Evolutionary conservation across 345 rosid genomes (phyloP).

Genomic region (Corchorus olitorius): DNA sequence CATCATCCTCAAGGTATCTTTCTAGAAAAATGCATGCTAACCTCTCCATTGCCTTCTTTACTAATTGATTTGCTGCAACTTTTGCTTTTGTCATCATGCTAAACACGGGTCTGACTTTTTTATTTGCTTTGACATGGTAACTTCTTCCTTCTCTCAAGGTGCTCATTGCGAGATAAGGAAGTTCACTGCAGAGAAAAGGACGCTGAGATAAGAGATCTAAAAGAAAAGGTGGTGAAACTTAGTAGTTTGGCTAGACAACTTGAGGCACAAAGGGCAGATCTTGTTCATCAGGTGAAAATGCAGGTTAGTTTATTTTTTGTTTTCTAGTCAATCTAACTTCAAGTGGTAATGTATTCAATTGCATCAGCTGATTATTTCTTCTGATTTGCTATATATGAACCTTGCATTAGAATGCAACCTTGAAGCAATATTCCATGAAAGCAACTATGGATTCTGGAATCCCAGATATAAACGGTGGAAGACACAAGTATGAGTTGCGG

Average conservation of each 20-base stretch:
- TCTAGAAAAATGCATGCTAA: neutral
- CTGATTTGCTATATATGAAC: constrained; percentile 1
- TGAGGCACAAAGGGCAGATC: constrained; percentile 68
- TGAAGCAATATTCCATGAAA: constrained; percentile 39
- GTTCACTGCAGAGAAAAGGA: constrained; percentile 78
- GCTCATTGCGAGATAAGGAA: constrained; percentile 79
- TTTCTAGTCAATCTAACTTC: neutral
- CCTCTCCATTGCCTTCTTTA: neutral
- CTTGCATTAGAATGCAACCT: constrained; percentile 39
- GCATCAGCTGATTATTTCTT: neutral
- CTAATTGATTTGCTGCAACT: neutral
- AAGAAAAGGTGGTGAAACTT: constrained; percentile 72
- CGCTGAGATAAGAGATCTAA: constrained; percentile 61
- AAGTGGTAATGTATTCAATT: neutral
- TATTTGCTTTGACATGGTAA: neutral
- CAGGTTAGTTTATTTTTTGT: constrained; percentile 46
- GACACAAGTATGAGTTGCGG: constrained; percentile 50
- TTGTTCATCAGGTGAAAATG: constrained; percentile 61
- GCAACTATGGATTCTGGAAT: constrained; percentile 25
- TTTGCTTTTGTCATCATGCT: constrained; percentile 1
- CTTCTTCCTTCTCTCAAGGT: constrained; percentile 48
- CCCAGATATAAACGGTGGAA: constrained; percentile 29
- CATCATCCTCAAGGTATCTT: constrained; percentile 80
- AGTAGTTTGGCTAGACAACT: constrained; percentile 55
- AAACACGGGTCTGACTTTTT: neutral